phyloP scores from a whole-genome alignment of 164 flowering plant species.

The Tetracentron sinense region DNA sequence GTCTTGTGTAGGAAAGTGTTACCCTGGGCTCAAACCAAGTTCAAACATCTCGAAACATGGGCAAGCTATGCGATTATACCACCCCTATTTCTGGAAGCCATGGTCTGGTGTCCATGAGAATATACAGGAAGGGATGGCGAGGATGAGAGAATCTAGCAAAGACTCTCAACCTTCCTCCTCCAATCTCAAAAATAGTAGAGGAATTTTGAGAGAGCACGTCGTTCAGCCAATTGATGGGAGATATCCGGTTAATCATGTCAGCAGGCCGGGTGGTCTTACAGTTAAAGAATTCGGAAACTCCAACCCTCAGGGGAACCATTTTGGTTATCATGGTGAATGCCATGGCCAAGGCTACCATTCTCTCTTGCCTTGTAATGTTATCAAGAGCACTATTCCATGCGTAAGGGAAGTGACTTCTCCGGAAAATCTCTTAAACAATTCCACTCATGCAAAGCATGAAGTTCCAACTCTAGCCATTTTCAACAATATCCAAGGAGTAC shows the following conservation, averaged over 20 bases:
- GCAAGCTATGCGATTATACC: slow-evolving; percentile 5
- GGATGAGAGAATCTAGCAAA: slow-evolving; percentile 1
- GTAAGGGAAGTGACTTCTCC: background rate
- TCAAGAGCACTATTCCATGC: background rate
- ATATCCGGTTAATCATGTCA: background rate
- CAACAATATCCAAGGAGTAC: slow-evolving; percentile 5
- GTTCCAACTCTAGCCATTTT: background rate
- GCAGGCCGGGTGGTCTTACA: background rate
- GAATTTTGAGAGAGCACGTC: background rate
- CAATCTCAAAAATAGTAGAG: slow-evolving; percentile 6
- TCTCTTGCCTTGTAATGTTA: background rate
- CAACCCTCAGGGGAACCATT: background rate
- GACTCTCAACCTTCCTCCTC: slow-evolving; percentile 4
- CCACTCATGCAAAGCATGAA: background rate
- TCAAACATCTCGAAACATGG: slow-evolving; percentile 21
- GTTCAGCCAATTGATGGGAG: slow-evolving; percentile 7
- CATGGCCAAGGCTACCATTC: background rate
- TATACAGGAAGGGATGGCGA: background rate
- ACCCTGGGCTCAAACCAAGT: slow-evolving; percentile 18
- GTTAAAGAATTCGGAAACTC: background rate
- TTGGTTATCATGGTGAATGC: background rate
- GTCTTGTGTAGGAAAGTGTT: slow-evolving; percentile 16
- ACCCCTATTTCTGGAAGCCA: too few relatives aligned
- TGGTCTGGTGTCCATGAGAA: too few relatives aligned
- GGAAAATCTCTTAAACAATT: slow-evolving; percentile 7